A percentile compares a stretch with the other conserved stretches of the same genome.
Conservation (phyloP, 345 rosid species). For the Eucalyptus pauciflora region DNA sequence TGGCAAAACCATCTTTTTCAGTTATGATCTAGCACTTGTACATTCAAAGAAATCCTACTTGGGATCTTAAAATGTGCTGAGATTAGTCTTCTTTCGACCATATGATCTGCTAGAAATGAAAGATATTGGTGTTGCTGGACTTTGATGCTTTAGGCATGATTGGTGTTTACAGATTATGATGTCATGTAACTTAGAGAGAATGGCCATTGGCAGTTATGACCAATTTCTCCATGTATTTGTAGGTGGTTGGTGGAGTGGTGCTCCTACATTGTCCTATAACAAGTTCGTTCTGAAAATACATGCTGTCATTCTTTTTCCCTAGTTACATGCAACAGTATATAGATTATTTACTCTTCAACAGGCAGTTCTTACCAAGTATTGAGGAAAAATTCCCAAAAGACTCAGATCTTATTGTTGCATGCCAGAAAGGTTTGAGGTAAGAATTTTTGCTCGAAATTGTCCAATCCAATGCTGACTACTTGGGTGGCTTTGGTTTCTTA, state of each 20-base stretch:
- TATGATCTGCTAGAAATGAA: background rate
- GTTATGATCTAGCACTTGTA: background rate
- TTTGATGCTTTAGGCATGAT: background rate
- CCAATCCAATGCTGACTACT: background rate
- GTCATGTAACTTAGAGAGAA: background rate
- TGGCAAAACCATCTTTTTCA: background rate
- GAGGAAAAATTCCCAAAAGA: conserved; percentile 78
- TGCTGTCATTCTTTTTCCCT: background rate
- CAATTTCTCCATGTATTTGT: conserved; percentile 8
- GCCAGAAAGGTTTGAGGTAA: conserved; percentile 96
- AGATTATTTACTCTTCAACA: conserved; percentile 13
- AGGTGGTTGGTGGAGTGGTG: conserved; percentile 99
- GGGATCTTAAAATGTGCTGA: background rate
- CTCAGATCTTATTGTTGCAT: conserved; percentile 70
- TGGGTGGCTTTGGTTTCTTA: background rate
- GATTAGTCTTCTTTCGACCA: background rate
- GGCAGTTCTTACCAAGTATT: conserved; percentile 53
- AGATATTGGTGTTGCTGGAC: background rate
- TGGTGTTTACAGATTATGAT: background rate
- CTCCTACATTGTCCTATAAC: conserved; percentile 51
- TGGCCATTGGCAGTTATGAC: background rate
- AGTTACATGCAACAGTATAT: background rate
- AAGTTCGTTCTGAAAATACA: conserved; percentile 23
- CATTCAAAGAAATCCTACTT: background rate
- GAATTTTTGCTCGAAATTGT: background rate